Percentiles rank a stretch among this genome's conserved stretches.
Conservation (phyloP, 148 eudicot genomes). For the Pouteria glomerata region DNA sequence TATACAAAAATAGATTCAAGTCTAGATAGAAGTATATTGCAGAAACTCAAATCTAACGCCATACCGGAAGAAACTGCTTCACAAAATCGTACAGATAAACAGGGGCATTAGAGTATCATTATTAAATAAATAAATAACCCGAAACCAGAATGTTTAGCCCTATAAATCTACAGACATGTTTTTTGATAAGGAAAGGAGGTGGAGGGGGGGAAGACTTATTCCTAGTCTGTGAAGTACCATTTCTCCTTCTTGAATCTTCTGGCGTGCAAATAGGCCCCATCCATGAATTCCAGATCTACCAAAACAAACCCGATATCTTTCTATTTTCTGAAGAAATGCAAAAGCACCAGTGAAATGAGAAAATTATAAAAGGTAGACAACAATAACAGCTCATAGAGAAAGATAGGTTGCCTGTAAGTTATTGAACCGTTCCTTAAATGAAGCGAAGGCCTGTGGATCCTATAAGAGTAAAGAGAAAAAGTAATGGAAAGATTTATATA, state of each 20-base stretch:
- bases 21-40: background rate
- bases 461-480: slow-evolving; percentile 14
- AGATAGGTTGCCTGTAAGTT: slow-evolving; percentile 55
- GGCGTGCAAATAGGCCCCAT: slow-evolving; percentile 98
- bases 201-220: background rate
- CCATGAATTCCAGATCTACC: slow-evolving; percentile 97
- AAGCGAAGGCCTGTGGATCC: slow-evolving; percentile 36
- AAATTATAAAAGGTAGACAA: background rate
- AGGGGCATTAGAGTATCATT: background rate
- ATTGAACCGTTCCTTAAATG: slow-evolving; percentile 68
- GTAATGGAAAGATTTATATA: background rate
- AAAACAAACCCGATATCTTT: slow-evolving; percentile 62
- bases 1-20: background rate
- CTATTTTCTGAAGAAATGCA: slow-evolving; percentile 49
- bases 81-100: background rate
- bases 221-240: slow-evolving; percentile 46
- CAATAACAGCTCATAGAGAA: background rate
- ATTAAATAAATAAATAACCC: background rate
- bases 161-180: background rate
- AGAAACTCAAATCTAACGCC: slow-evolving; percentile 1
- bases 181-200: too few relatives aligned
- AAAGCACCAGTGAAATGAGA: slow-evolving; percentile 6
- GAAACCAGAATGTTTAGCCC: background rate
- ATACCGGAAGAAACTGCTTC: background rate
- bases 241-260: slow-evolving; percentile 82